Evolutionary conservation across 2,329 filamentous ascomycete genomes (phyloP).

Genomic region (Lachnellula willkommii): DNA sequence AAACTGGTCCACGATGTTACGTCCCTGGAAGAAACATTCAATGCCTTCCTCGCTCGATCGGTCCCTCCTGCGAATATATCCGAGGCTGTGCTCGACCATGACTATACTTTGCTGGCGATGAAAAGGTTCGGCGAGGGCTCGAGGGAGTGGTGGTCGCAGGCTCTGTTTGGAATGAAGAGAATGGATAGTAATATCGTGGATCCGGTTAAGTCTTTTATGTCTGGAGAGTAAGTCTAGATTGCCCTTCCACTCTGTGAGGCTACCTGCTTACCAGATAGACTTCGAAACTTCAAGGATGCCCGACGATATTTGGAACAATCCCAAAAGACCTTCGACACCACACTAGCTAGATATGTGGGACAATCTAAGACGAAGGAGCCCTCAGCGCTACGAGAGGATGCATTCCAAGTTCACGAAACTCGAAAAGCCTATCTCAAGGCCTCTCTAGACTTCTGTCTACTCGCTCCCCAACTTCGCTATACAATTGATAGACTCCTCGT

Average conservation of each 20-base stretch:
- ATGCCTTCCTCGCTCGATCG: conserved; percentile 68
- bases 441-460: conserved; percentile 87
- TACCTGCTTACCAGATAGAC: conserved; percentile 18
- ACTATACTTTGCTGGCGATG: conserved; percentile 86
- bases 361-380: conserved; percentile 93
- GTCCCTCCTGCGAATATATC: conserved; percentile 69
- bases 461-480: conserved; percentile 78
- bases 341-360: conserved; percentile 72
- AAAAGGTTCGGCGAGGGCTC: conserved; percentile 80
- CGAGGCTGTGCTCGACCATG: conserved; percentile 85
- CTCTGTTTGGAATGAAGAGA: conserved; percentile 68
- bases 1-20: conserved; percentile 61
- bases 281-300: conserved; percentile 81
- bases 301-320: conserved; percentile 69
- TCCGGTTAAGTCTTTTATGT: conserved; percentile 72
- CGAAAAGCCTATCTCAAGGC: conserved; percentile 86
- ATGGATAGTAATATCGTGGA: conserved; percentile 74
- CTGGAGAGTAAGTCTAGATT: conserved; percentile 51
- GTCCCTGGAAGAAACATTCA: conserved; percentile 73
- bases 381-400: conserved; percentile 85
- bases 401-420: conserved; percentile 90
- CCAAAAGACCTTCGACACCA: conserved; percentile 79
- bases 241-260: background rate
- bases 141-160: conserved; percentile 78
- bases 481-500: conserved; percentile 83